Evolutionary conservation across 768 basidiomycete species (phyloP).

Genomic region (Tephrocybe sp.): DNA sequence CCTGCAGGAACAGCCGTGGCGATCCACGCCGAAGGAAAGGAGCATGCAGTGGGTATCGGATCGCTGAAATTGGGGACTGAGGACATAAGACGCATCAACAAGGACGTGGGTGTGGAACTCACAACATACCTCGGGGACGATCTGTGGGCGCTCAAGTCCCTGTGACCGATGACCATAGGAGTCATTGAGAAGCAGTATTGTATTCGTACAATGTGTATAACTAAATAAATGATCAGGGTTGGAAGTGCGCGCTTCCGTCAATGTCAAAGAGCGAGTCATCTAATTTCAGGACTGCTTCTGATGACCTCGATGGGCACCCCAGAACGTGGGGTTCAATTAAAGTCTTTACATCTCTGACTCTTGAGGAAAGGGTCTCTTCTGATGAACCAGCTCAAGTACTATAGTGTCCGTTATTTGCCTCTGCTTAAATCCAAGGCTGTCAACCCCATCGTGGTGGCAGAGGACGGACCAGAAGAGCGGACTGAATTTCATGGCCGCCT

Average conservation of each 20-base stretch:
- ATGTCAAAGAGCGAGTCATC: background rate
- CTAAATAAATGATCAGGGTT: no score
- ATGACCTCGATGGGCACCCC: constrained; percentile 12
- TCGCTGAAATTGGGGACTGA: constrained; percentile 80
- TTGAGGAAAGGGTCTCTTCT: constrained; percentile 3
- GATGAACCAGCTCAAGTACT: constrained; percentile 23
- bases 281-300: background rate
- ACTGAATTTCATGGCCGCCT: constrained; percentile 14
- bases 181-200: constrained; percentile 6
- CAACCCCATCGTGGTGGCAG: background rate
- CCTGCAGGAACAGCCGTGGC: constrained; percentile 80
- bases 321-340: constrained; percentile 16
- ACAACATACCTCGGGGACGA: constrained; percentile 88
- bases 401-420: constrained; percentile 15
- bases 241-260: background rate
- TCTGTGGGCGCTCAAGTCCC: constrained; percentile 68
- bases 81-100: constrained; percentile 88
- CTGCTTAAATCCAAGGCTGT: background rate
- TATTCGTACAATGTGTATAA: background rate
- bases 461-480: background rate
- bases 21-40: constrained; percentile 94
- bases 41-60: constrained; percentile 86
- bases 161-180: constrained; percentile 38
- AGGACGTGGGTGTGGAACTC: constrained; percentile 87
- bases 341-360: background rate